Percentiles rank a stretch among this genome's conserved stretches.
These are phyloP conservation scores for Cordyceps militaris DNA, from an alignment of 2,329 filamentous ascomycete species.

Conservation along the genomic window DNA sequence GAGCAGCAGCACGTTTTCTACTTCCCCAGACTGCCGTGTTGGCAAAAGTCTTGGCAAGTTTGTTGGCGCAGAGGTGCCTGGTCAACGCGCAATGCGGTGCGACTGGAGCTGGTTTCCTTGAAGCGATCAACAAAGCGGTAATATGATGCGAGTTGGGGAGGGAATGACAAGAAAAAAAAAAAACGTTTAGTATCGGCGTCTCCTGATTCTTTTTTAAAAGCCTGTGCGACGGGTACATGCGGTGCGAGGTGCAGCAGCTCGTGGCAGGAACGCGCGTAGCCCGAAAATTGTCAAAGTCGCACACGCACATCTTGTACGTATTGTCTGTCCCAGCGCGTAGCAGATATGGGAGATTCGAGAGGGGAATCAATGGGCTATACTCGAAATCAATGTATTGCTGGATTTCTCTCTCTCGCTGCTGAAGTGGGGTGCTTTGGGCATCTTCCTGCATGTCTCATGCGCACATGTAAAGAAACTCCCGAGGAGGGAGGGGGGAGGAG, in stretches of 20 bases:
- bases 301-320: background rate
- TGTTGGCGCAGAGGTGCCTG: background rate
- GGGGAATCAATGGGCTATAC: background rate
- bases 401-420: no score
- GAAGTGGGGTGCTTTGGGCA: background rate
- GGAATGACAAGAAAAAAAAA: background rate
- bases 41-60: background rate
- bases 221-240: background rate
- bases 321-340: background rate
- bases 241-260: background rate
- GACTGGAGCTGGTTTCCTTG: no score
- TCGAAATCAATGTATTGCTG: background rate
- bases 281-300: background rate
- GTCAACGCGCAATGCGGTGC: background rate
- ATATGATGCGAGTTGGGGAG: background rate
- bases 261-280: background rate
- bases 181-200: background rate
- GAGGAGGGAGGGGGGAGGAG: no score
- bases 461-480: no score
- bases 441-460: background rate
- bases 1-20: no score
- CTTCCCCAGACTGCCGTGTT: background rate
- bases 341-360: background rate
- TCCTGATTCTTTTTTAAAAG: background rate
- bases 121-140: background rate